Conservation (phyloP, 148 eudicot species). For the Arbutus unedo region DNA sequence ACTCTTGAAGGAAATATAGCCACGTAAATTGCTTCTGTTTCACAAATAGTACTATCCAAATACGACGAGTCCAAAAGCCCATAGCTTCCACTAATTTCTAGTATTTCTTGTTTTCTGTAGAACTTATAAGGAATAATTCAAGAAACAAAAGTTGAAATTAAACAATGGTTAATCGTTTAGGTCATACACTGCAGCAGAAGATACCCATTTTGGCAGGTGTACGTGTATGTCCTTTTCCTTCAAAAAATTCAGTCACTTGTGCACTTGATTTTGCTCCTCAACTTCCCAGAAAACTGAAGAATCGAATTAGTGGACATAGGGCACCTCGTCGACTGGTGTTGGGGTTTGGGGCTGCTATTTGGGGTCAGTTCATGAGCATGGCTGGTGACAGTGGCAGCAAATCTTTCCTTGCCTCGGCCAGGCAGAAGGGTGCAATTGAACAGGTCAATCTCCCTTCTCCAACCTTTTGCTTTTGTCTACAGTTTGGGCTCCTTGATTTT, state of each 20-base stretch:
- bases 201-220: conserved; percentile 22
- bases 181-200: conserved; percentile 19
- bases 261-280: conserved; percentile 15
- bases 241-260: conserved; percentile 19
- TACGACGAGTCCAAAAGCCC: not conserved
- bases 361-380: conserved; percentile 64
- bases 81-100: not conserved
- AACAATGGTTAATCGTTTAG: conserved; percentile 36
- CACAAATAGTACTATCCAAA: not conserved
- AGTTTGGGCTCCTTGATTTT: conserved; percentile 27
- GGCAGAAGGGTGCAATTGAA: conserved; percentile 58
- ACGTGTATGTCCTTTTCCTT: not conserved
- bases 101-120: not conserved
- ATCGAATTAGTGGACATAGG: conserved; percentile 17
- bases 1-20: conserved; percentile 1
- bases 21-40: conserved; percentile 8
- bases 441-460: conserved; percentile 34
- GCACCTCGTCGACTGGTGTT: conserved; percentile 54
- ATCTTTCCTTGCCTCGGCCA: conserved; percentile 74
- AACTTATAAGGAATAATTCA: not conserved
- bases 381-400: conserved; percentile 43
- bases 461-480: not conserved
- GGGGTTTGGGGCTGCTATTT: conserved; percentile 63
- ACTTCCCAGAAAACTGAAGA: conserved; percentile 21
- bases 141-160: not conserved